Conservation (phyloP, 2,329 filamentous ascomycete species). For the Phialophora chinensis region DNA sequence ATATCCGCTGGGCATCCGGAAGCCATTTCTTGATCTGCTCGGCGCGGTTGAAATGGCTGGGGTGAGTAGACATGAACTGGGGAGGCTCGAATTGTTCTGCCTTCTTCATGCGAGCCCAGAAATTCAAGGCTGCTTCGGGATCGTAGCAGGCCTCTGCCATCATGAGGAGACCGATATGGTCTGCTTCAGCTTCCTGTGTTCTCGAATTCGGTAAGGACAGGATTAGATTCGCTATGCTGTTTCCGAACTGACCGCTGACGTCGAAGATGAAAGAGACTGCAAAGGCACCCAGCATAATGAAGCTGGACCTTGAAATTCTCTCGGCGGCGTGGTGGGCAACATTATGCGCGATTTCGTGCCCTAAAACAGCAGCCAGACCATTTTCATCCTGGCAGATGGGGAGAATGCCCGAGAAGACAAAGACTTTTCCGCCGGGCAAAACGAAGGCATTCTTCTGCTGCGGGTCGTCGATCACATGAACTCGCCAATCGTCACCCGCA, state of each 20-base stretch:
- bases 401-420: conserved; percentile 68
- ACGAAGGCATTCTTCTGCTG: conserved; percentile 66
- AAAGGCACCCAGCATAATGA: conserved; percentile 44
- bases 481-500: conserved; percentile 57
- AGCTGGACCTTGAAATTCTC: conserved; percentile 54
- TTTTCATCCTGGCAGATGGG: conserved; percentile 62
- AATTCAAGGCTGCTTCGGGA: conserved; percentile 59
- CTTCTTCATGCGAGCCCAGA: conserved; percentile 62
- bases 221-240: conserved; percentile 55
- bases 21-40: conserved; percentile 61
- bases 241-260: conserved; percentile 47
- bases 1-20: conserved; percentile 48
- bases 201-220: conserved; percentile 62
- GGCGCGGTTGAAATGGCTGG: conserved; percentile 60
- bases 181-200: conserved; percentile 66
- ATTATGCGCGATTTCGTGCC: conserved; percentile 70
- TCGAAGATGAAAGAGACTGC: conserved; percentile 48
- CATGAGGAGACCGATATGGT: conserved; percentile 66
- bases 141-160: conserved; percentile 68
- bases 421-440: conserved; percentile 67
- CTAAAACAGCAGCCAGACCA: conserved; percentile 65
- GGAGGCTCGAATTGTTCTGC: conserved; percentile 52
- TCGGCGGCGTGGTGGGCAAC: conserved; percentile 63
- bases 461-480: conserved; percentile 63
- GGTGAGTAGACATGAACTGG: conserved; percentile 66